Percentiles rank a stretch among this genome's conserved stretches.
phyloP scores from a whole-genome alignment of 768 basidiomycete genomes.

The Suillus ampliporus region DNA sequence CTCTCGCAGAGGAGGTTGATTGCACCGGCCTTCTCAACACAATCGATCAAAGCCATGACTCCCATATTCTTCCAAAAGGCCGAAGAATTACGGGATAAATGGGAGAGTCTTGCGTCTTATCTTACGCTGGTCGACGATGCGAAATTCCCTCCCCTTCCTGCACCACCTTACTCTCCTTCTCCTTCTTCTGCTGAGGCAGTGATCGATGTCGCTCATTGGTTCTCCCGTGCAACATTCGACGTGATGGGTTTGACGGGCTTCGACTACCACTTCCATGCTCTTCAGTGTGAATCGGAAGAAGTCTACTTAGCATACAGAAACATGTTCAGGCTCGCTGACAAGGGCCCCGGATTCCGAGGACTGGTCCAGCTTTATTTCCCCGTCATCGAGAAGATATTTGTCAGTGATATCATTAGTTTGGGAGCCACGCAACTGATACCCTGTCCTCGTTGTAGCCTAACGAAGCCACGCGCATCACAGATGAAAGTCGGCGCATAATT shows the following conservation, averaged over 20 bases:
- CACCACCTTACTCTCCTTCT: conserved; percentile 11
- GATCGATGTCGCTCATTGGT: conserved; percentile 61
- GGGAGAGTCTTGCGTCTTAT: conserved; percentile 40
- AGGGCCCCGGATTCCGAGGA: conserved; percentile 45
- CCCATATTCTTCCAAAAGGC: conserved; percentile 59
- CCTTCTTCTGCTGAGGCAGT: conserved; percentile 19
- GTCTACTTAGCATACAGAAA: conserved; percentile 55
- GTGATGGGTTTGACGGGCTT: conserved; percentile 66
- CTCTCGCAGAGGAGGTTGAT: conserved; percentile 47
- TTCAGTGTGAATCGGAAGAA: conserved; percentile 53
- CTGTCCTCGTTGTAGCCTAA: conserved; percentile 44
- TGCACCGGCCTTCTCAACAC: conserved; percentile 54
- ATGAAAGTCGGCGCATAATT: conserved; percentile 47
- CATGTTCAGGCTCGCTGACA: conserved; percentile 56
- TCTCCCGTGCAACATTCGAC: conserved; percentile 68
- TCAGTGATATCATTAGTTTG: conserved; percentile 29
- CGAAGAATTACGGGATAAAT: conserved; percentile 51
- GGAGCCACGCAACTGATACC: neutral
- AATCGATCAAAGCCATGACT: conserved; percentile 49
- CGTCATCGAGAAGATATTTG: conserved; percentile 49
- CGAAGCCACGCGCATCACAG: conserved; percentile 43
- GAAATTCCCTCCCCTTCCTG: conserved; percentile 14
- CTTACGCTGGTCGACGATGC: neutral
- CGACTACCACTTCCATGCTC: conserved; percentile 55
- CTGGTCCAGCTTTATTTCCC: conserved; percentile 55